Conservation (phyloP, 352 stramenopile genomes). For the Globisporangium perplexum region DNA sequence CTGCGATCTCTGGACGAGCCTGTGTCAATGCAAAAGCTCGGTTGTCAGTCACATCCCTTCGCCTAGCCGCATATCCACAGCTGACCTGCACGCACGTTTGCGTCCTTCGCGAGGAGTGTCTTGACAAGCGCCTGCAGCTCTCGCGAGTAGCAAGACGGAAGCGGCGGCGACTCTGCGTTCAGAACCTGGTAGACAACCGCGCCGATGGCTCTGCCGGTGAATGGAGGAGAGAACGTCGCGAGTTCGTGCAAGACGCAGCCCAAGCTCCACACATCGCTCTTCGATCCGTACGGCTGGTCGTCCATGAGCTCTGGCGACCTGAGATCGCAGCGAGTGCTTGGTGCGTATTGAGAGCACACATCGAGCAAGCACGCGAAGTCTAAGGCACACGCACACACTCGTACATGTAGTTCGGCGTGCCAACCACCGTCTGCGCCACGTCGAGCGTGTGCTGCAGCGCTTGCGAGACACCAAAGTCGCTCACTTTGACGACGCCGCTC, state of each 20-base stretch:
- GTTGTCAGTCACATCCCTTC: no score
- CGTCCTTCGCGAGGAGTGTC: slow-evolving; percentile 40
- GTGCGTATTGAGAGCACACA: not conserved
- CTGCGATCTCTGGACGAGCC: slow-evolving; percentile 18
- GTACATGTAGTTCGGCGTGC: slow-evolving; percentile 78
- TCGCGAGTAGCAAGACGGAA: slow-evolving; percentile 25
- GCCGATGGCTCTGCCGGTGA: slow-evolving; percentile 47
- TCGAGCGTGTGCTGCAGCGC: slow-evolving; percentile 38
- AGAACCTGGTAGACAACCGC: slow-evolving; percentile 57
- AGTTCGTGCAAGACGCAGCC: slow-evolving; percentile 85
- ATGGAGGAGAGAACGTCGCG: slow-evolving; percentile 45
- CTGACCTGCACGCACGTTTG: slow-evolving; percentile 14
- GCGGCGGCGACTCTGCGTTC: slow-evolving; percentile 16
- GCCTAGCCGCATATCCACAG: no score
- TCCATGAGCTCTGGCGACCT: slow-evolving; percentile 74
- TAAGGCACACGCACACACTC: not conserved
- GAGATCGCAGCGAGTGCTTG: not conserved
- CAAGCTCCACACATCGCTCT: slow-evolving; percentile 82
- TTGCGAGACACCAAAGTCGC: slow-evolving; percentile 61
- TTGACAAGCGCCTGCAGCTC: slow-evolving; percentile 22
- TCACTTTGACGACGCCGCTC: slow-evolving; percentile 61
- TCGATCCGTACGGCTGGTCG: slow-evolving; percentile 50
- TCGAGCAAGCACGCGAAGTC: not conserved
- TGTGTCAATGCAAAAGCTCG: slow-evolving; percentile 2
- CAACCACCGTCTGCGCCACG: slow-evolving; percentile 46